These are phyloP conservation scores for Coffea canephora DNA, from an alignment of 257 asterid species.

Conservation along the genomic window DNA sequence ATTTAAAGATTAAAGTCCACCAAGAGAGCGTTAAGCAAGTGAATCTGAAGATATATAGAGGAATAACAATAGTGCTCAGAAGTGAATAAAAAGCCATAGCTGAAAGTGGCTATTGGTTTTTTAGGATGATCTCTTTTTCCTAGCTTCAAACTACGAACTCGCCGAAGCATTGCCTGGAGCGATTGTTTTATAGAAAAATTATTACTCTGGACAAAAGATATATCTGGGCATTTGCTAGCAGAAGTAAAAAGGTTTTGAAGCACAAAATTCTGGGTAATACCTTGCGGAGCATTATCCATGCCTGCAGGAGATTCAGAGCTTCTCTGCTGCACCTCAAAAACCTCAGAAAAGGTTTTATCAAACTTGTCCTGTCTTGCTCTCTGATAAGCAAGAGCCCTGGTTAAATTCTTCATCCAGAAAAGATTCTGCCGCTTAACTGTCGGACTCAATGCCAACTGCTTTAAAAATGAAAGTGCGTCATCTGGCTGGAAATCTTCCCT, in stretches of 20 bases:
- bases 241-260: neutral
- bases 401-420: conserved; percentile 6
- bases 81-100: neutral
- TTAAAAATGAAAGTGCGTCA: conserved; percentile 13
- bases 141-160: neutral
- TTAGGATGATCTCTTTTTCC: too few species aligned
- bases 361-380: conserved; percentile 9
- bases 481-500: conserved; percentile 26
- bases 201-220: neutral
- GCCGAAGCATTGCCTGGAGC: neutral
- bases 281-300: neutral
- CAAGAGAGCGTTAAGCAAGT: neutral
- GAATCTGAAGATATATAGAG: neutral
- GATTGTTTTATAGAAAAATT: neutral
- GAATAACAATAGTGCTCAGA: neutral
- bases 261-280: neutral
- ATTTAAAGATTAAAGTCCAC: too few species aligned
- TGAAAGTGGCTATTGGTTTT: too few species aligned
- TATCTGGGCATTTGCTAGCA: neutral
- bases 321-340: conserved; percentile 8
- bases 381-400: conserved; percentile 10
- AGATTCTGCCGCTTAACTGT: neutral
- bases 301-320: conserved; percentile 4
- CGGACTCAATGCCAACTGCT: conserved; percentile 21
- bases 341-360: conserved; percentile 3